Evolutionary conservation across 2,329 filamentous ascomycete species (phyloP), one percentile per base, ranked within the genome.

Genomic region (Phoma herbarum): DNA sequence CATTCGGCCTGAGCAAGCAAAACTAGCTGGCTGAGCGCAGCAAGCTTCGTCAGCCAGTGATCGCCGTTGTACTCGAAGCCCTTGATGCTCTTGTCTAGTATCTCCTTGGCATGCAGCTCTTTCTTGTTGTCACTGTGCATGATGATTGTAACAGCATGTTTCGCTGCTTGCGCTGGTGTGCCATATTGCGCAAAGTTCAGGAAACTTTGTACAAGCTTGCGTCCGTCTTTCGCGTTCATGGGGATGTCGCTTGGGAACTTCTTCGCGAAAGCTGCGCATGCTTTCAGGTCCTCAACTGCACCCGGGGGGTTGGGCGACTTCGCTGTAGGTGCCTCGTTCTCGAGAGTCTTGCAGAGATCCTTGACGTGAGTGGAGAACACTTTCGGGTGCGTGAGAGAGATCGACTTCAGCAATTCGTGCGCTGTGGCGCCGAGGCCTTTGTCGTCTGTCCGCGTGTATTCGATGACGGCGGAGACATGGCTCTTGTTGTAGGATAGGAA

Each of bases 351-450:
- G 79, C 93, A 97, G 45, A 99, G 86, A 62, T 96, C 93, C 60
- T 92, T 91, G 6, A 97, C 90, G 66, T 98, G 94, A 1, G 92
- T 91, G 72, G 95, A 94, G 80, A 99, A 93, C 9, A 98, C 87
- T 58, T 94, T 90, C 0, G 95, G 93, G 63, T 95, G 95, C 44
- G 88, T 87, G 52, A 91, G 88, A 0, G 95, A 98, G 28, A 98
- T 97, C 72, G 97, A 91, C 70, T 92, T 94, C 46, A 98, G 84
- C 52, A 98, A 85, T 71, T 96, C 91, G 71, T 97, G 93, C 1
- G 95, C 94, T 14, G 91, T 88, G 20, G 85, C 81, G 6, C 90
- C 91, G 47, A 97, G 82, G 0, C 88, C 89, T 47, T 90, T 87
- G 70, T 93, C 90, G 71, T 97, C 90, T 10, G 88, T 93, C 69